These are phyloP conservation scores for Ascochyta pisi DNA, from an alignment of 2,329 filamentous ascomycete species.

Conservation along the genomic window DNA sequence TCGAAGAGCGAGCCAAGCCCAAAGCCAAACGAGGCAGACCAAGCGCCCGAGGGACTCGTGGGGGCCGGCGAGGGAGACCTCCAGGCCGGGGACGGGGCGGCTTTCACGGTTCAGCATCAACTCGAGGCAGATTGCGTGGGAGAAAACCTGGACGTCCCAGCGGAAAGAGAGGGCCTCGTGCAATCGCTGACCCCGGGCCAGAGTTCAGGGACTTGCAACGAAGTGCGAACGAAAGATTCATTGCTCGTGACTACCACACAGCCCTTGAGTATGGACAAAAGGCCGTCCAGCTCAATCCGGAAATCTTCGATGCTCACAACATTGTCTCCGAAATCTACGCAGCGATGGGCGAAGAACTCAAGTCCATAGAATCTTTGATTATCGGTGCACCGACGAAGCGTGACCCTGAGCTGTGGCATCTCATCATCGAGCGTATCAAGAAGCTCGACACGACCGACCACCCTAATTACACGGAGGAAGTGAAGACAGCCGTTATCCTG, in stretches of 20 bases:
- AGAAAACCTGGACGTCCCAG: conserved; percentile 37
- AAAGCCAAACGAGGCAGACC: conserved; percentile 26
- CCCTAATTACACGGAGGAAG: conserved; percentile 36
- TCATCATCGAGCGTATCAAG: conserved; percentile 62
- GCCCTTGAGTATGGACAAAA: conserved; percentile 43
- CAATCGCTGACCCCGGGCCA: conserved; percentile 71
- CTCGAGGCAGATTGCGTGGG: conserved; percentile 31
- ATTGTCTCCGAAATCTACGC: conserved; percentile 66
- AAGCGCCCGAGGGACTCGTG: conserved; percentile 25
- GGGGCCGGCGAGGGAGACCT: conserved; percentile 36
- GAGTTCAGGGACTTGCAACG: conserved; percentile 74
- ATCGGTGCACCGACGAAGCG: conserved; percentile 65
- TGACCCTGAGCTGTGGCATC: conserved; percentile 64
- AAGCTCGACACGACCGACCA: conserved; percentile 51
- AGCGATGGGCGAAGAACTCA: conserved; percentile 62
- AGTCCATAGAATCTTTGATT: conserved; percentile 63
- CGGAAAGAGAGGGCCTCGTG: conserved; percentile 53
- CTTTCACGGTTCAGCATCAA: conserved; percentile 22
- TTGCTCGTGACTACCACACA: conserved; percentile 65
- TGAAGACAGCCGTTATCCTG: conserved; percentile 38
- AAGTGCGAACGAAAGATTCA: conserved; percentile 71
- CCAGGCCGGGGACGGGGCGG: conserved; percentile 36
- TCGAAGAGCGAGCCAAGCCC: conserved; percentile 28
- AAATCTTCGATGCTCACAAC: conserved; percentile 67
- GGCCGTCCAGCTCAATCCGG: conserved; percentile 60